phyloP scores from a whole-genome alignment of 768 basidiomycete genomes.

The Termitomyces sp. region DNA sequence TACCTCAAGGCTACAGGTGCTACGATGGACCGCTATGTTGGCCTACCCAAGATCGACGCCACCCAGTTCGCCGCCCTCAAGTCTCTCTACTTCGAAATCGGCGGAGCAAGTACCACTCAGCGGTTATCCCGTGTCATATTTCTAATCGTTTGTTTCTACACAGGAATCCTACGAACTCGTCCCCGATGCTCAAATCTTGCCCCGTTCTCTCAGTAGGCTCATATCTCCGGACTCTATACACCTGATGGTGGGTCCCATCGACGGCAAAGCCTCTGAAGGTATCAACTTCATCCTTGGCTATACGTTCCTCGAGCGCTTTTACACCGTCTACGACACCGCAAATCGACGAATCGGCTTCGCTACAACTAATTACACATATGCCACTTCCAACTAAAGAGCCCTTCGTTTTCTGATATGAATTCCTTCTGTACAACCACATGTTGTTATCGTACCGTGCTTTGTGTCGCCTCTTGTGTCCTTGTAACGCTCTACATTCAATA shows the following conservation, averaged over 20 bases:
- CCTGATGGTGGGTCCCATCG: conserved; percentile 30
- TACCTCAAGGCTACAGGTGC: conserved; percentile 43
- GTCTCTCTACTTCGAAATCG: conserved; percentile 51
- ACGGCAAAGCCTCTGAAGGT: conserved; percentile 31
- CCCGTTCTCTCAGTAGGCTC: conserved; percentile 23
- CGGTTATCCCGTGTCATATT: background rate
- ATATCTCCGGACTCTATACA: conserved; percentile 15
- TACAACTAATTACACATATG: conserved; percentile 41
- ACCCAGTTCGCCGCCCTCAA: conserved; percentile 45
- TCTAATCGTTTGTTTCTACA: background rate
- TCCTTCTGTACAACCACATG: background rate
- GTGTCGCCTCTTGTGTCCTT: too few species aligned
- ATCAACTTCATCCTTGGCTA: conserved; percentile 52
- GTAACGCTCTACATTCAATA: too few species aligned
- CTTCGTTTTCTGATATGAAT: background rate
- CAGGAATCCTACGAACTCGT: conserved; percentile 31
- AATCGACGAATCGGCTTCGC: conserved; percentile 53
- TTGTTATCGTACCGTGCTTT: too few species aligned
- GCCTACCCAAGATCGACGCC: conserved; percentile 45
- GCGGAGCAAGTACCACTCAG: conserved; percentile 28
- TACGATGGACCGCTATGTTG: conserved; percentile 27
- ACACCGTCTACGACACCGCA: conserved; percentile 56
- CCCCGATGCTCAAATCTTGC: conserved; percentile 32
- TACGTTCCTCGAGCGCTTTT: conserved; percentile 54
- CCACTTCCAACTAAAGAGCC: conserved; percentile 30